Evolutionary conservation across 805 yeast genomes (phyloP).

Genomic region (Wilhelminamyces savonicus): DNA sequence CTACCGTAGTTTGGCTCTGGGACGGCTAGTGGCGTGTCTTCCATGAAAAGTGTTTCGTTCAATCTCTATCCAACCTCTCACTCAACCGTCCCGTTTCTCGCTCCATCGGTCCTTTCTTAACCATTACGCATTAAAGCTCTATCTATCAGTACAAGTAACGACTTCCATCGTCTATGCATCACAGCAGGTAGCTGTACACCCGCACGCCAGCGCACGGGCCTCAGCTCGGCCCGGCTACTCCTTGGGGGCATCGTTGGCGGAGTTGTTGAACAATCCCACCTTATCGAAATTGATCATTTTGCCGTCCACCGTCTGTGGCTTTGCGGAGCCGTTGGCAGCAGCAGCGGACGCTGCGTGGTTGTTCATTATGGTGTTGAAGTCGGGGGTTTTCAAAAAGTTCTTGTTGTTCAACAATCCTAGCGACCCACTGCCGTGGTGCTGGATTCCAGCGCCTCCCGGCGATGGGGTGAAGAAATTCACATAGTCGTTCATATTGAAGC

Average conservation of each 20-base stretch:
- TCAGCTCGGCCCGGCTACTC: slow-evolving; percentile 9
- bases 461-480: slow-evolving; percentile 75
- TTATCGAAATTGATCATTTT: slow-evolving; percentile 39
- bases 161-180: too few species aligned
- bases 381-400: slow-evolving; percentile 35
- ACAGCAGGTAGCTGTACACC: too few species aligned
- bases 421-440: not conserved
- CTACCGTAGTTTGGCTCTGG: too few species aligned
- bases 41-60: too few species aligned
- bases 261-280: slow-evolving; percentile 19
- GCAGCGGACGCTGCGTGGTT: slow-evolving; percentile 4
- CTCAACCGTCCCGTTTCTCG: too few species aligned
- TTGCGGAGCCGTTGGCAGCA: slow-evolving; percentile 5
- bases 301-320: slow-evolving; percentile 29
- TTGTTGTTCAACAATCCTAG: slow-evolving; percentile 4
- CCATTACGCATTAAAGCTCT: too few species aligned
- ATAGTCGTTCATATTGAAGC: slow-evolving; percentile 78
- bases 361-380: slow-evolving; percentile 26
- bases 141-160: too few species aligned
- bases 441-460: slow-evolving; percentile 28
- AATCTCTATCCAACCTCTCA: too few species aligned
- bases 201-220: too few species aligned
- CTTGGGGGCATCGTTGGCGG: slow-evolving; percentile 6
- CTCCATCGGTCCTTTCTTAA: too few species aligned
- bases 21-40: too few species aligned